Percentiles rank a stretch among this genome's conserved stretches.
These are phyloP conservation scores for Oryza glumipatula DNA, from an alignment of 176 grass and related monocot species.

Conservation along the genomic window DNA sequence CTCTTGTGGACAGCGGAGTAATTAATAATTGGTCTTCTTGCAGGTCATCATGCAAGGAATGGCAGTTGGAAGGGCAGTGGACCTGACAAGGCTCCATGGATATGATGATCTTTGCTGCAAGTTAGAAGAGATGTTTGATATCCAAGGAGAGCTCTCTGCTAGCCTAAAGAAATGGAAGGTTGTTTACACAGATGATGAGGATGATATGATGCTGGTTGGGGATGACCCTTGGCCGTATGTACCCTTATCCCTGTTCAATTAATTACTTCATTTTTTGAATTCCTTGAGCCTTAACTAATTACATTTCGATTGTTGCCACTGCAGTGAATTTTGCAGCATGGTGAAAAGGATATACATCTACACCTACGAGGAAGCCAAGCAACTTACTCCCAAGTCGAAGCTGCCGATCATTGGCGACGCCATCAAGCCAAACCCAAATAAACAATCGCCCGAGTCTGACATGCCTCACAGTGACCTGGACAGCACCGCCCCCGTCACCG, in stretches of 20 bases:
- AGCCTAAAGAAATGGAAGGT: slow-evolving; percentile 73
- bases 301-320: background rate
- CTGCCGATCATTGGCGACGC: slow-evolving; percentile 45
- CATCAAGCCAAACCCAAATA: slow-evolving; percentile 48
- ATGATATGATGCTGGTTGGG: slow-evolving; percentile 79
- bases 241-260: background rate
- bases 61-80: slow-evolving; percentile 78
- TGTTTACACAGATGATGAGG: slow-evolving; percentile 75
- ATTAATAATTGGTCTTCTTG: slow-evolving; percentile 4
- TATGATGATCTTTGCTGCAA: slow-evolving; percentile 59
- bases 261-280: background rate
- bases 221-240: slow-evolving; percentile 79
- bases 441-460: slow-evolving; percentile 39
- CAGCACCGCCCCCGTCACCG: slow-evolving; percentile 16
- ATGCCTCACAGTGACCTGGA: slow-evolving; percentile 38
- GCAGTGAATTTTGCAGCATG: slow-evolving; percentile 79
- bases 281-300: background rate
- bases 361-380: slow-evolving; percentile 72
- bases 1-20: background rate
- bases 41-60: slow-evolving; percentile 92
- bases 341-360: slow-evolving; percentile 86
- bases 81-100: slow-evolving; percentile 60
- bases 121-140: slow-evolving; percentile 85
- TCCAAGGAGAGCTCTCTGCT: slow-evolving; percentile 69
- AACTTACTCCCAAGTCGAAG: slow-evolving; percentile 52